phyloP scores from a whole-genome alignment of 768 basidiomycete genomes.

The Leucocoprinus birnbaumii region DNA sequence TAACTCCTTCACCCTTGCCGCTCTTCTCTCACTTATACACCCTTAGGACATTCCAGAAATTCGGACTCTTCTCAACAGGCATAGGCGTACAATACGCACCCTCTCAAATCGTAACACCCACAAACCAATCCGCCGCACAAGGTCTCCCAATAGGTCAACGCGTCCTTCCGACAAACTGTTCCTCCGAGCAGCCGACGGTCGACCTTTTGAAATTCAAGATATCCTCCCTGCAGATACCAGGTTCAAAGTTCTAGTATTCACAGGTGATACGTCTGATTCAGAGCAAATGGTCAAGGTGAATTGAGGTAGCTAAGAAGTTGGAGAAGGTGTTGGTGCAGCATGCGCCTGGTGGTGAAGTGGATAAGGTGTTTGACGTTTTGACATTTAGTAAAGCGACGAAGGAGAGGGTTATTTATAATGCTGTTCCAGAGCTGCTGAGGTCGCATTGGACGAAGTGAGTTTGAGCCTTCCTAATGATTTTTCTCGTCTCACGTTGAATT shows the following conservation, averaged over 20 bases:
- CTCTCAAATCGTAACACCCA: slow-evolving; percentile 39
- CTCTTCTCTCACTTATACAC: background rate
- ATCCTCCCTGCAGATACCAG: slow-evolving; percentile 46
- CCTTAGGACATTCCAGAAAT: slow-evolving; percentile 46
- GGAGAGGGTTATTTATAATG: slow-evolving; percentile 37
- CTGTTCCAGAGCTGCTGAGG: slow-evolving; percentile 43
- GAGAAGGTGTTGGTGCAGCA: slow-evolving; percentile 27
- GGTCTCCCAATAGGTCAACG: slow-evolving; percentile 50
- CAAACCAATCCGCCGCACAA: slow-evolving; percentile 33
- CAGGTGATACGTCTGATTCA: slow-evolving; percentile 37
- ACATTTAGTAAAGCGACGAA: slow-evolving; percentile 36
- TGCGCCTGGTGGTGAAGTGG: slow-evolving; percentile 25
- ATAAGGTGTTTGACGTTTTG: slow-evolving; percentile 40
- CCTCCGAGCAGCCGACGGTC: slow-evolving; percentile 46
- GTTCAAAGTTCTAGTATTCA: slow-evolving; percentile 55
- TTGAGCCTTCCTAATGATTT: no score
- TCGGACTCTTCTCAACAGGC: slow-evolving; percentile 53
- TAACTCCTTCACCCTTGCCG: slow-evolving; percentile 13
- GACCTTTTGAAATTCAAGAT: slow-evolving; percentile 52
- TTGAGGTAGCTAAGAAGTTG: slow-evolving; percentile 30
- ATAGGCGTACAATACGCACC: slow-evolving; percentile 51
- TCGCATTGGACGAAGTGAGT: slow-evolving; percentile 62
- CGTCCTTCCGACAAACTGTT: slow-evolving; percentile 46
- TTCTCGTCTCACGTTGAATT: background rate
- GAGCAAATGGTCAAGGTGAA: slow-evolving; percentile 26